These are phyloP conservation scores for Solanum medicagineum DNA, from an alignment of 257 asterid species.

Conservation along the genomic window DNA sequence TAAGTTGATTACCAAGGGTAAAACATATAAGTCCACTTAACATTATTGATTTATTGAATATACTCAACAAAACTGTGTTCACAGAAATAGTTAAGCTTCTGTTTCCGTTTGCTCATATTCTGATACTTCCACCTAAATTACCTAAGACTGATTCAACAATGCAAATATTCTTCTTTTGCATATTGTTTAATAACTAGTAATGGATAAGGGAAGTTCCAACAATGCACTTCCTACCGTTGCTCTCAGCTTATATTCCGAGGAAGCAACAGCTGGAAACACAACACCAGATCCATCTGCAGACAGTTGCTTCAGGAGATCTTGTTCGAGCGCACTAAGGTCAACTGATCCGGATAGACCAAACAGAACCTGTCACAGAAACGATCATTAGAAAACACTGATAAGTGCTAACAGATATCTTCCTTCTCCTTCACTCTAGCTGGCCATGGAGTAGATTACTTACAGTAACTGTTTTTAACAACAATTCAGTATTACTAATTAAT, in stretches of 20 bases:
- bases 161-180: not conserved
- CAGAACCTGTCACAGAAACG: conserved; percentile 40
- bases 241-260: conserved; percentile 71
- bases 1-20: not conserved
- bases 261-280: conserved; percentile 55
- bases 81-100: not conserved
- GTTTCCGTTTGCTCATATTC: not conserved
- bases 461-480: not conserved
- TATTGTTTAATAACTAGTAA: not conserved
- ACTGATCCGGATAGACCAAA: conserved; percentile 72
- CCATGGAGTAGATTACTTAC: not conserved
- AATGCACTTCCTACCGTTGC: conserved; percentile 49
- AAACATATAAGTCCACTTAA: not conserved
- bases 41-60: not conserved
- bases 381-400: not conserved
- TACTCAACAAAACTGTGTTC: not conserved
- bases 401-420: not conserved
- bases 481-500: not conserved
- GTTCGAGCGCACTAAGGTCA: conserved; percentile 58
- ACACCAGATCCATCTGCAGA: conserved; percentile 31
- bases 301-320: conserved; percentile 51
- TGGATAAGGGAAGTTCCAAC: not conserved
- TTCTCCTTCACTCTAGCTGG: not conserved
- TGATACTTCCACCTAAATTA: not conserved
- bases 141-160: not conserved